Percentiles rank a stretch among this genome's conserved stretches.
Evolutionary conservation across 1,139 yeast species (phyloP).

Genomic region (Yamadazyma jaroonii): DNA sequence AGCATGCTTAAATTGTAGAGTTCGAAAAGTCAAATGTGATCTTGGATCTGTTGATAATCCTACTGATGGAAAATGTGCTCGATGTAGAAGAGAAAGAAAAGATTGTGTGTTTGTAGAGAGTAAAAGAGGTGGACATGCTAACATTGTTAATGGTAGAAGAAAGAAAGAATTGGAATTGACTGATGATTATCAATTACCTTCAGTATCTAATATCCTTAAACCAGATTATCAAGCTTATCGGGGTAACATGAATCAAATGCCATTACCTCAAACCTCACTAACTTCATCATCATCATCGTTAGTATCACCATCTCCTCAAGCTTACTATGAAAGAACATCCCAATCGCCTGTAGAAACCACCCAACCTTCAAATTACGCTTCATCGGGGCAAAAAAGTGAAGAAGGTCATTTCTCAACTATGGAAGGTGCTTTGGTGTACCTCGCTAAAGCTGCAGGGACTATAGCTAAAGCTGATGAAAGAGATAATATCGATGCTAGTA

Average conservation of each 20-base stretch:
- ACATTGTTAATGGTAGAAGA: slow-evolving; percentile 37
- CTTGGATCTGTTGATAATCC: slow-evolving; percentile 75
- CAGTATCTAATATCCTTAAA: slow-evolving; percentile 6
- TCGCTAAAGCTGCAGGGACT: slow-evolving; percentile 75
- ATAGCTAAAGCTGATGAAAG: slow-evolving; percentile 66
- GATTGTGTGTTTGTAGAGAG: slow-evolving; percentile 77
- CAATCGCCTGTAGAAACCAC: too few species aligned
- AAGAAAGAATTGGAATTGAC: slow-evolving; percentile 12
- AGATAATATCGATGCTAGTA: slow-evolving; percentile 64
- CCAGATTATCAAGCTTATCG: neutral
- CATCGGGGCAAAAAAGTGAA: slow-evolving; percentile 1
- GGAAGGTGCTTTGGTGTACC: slow-evolving; percentile 67
- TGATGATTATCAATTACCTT: slow-evolving; percentile 4
- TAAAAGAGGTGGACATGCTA: slow-evolving; percentile 53
- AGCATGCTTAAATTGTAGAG: slow-evolving; percentile 83
- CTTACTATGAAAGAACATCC: too few species aligned
- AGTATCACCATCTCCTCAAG: too few species aligned
- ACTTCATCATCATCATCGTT: too few species aligned
- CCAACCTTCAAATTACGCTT: neutral
- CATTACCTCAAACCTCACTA: too few species aligned
- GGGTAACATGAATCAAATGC: too few species aligned
- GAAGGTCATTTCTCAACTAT: slow-evolving; percentile 39
- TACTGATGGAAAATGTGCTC: slow-evolving; percentile 75
- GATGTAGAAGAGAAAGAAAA: slow-evolving; percentile 77
- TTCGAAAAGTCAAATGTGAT: slow-evolving; percentile 82